phyloP scores from a whole-genome alignment of 1,284 basidiomycete species.

The Pascua guehoae region DNA sequence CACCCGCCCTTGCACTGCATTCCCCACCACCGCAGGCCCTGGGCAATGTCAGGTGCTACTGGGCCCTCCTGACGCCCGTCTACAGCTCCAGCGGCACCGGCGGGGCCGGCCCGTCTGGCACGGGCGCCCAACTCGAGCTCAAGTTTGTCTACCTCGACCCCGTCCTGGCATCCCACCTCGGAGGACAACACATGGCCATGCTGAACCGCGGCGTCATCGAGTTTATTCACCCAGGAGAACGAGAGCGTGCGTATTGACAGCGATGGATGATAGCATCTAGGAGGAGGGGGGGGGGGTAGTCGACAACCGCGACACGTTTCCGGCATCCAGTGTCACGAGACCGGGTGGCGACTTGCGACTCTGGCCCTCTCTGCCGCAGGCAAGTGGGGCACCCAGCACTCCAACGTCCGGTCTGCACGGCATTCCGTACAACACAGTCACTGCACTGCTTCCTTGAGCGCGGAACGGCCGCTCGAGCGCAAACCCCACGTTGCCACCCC shows the following conservation, averaged over 20 bases:
- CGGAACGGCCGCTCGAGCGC: too few species aligned
- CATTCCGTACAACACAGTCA: too few species aligned
- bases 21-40: constrained; percentile 21
- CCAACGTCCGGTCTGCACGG: too few species aligned
- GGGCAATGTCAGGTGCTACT: constrained; percentile 44
- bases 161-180: constrained; percentile 71
- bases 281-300: too few species aligned
- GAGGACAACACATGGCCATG: constrained; percentile 63
- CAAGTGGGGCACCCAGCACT: too few species aligned
- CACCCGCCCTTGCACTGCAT: background rate
- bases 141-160: constrained; percentile 87
- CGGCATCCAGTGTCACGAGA: too few species aligned
- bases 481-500: too few species aligned
- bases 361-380: too few species aligned
- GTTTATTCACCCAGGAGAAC: constrained; percentile 88
- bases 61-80: constrained; percentile 37
- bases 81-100: constrained; percentile 17
- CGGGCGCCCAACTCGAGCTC: constrained; percentile 54
- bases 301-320: too few species aligned
- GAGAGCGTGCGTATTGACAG: constrained; percentile 54
- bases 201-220: constrained; percentile 72
- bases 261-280: too few species aligned
- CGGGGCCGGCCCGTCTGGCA: background rate
- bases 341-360: too few species aligned
- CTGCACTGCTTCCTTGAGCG: too few species aligned